phyloP scores from a whole-genome alignment of 164 flowering plant genomes.

The Vitis labrusca region DNA sequence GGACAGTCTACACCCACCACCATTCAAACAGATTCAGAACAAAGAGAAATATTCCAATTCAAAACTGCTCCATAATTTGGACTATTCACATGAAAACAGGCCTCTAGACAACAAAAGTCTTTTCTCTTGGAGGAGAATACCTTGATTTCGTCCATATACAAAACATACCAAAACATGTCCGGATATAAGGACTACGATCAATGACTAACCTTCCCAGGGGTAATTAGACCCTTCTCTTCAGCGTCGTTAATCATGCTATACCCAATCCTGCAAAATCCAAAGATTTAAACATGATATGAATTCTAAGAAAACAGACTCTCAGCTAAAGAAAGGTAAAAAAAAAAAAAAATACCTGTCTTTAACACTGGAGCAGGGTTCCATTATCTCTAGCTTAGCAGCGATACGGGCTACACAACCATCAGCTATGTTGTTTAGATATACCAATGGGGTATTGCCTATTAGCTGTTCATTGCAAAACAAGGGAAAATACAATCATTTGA shows the following conservation, averaged over 20 bases:
- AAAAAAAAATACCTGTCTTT: constrained; percentile 31
- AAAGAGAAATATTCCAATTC: no score
- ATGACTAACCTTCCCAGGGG: constrained; percentile 33
- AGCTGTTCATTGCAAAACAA: constrained; percentile 19
- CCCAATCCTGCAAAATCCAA: constrained; percentile 22
- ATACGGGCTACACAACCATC: constrained; percentile 45
- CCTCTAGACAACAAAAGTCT: no score
- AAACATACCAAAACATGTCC: no score
- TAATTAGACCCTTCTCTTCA: constrained; percentile 35
- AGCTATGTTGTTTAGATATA: constrained; percentile 40
- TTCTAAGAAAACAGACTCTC: no score
- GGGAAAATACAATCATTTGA: no score
- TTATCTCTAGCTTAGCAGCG: constrained; percentile 45
- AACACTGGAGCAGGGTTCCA: constrained; percentile 47
- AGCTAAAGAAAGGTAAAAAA: no score
- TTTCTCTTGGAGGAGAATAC: no score
- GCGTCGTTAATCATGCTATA: constrained; percentile 42
- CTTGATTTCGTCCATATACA: no score
- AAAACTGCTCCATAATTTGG: no score
- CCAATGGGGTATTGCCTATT: constrained; percentile 49
- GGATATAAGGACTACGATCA: neutral
- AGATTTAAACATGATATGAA: no score
- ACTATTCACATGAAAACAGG: no score
- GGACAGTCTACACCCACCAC: constrained; percentile 27
- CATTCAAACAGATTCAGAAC: no score